Evolutionary conservation across 306 rosid genomes (phyloP).

Genomic region (Neltuma alba): DNA sequence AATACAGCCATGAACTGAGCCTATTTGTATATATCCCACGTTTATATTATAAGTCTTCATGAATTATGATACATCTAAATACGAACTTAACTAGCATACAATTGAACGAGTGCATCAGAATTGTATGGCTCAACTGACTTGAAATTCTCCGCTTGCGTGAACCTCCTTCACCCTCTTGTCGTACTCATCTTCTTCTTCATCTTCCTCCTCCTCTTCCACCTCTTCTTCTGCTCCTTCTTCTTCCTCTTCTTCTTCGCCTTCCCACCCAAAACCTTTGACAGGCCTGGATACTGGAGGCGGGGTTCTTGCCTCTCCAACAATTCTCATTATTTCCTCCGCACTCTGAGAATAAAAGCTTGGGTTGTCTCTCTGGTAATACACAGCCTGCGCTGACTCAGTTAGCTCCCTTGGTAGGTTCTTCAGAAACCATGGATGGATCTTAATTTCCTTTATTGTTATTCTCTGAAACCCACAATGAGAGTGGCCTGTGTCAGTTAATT

Average conservation of each 20-base stretch:
- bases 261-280: slow-evolving; percentile 72
- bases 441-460: slow-evolving; percentile 68
- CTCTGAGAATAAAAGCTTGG: slow-evolving; percentile 71
- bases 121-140: slow-evolving; percentile 49
- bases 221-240: slow-evolving; percentile 24
- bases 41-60: slow-evolving; percentile 37
- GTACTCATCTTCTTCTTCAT: slow-evolving; percentile 72
- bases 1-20: slow-evolving; percentile 32
- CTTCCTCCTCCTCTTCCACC: slow-evolving; percentile 34
- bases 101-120: slow-evolving; percentile 36
- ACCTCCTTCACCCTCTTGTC: slow-evolving; percentile 84
- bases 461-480: slow-evolving; percentile 52
- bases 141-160: slow-evolving; percentile 82
- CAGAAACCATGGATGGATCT: slow-evolving; percentile 82
- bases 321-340: slow-evolving; percentile 78
- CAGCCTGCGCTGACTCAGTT: slow-evolving; percentile 68
- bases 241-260: slow-evolving; percentile 45
- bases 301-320: slow-evolving; percentile 78
- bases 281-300: slow-evolving; percentile 66
- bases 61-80: slow-evolving; percentile 53
- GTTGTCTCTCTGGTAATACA: slow-evolving; percentile 67
- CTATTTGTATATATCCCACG: slow-evolving; percentile 29
- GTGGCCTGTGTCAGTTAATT: slow-evolving; percentile 48
- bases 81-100: slow-evolving; percentile 36
- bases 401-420: slow-evolving; percentile 88